Evolutionary conservation across 2,329 filamentous ascomycete genomes (phyloP), one percentile per base, ranked within the genome.

Genomic region (Clarireedia hainanense): DNA sequence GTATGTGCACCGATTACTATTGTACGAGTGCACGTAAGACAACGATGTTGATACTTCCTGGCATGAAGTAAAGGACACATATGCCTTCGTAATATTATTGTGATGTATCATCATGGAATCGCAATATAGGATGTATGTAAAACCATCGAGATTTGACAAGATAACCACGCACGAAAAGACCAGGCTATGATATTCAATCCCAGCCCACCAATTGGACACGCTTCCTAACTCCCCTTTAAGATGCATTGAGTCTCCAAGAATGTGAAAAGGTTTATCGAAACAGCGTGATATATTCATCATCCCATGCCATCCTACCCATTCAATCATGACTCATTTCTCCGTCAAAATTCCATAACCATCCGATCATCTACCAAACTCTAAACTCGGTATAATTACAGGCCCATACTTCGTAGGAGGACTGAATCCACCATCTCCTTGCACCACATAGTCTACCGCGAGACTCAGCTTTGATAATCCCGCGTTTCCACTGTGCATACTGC

Each of bases 391-490:
- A 72, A 97, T 91, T 15, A 99, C 94, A 10, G 94, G 94, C 0
- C 94, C 94, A 70, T 96, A 99, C 75, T 99, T 99, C 63, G 94
- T 91, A 48, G 94, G 89, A 61, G 81, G 79, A 40, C 83, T 87
- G 71, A 87, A 92, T 1, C 83, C 81, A 0, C 88, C 88, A 64
- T 96, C 92, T 1, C 89, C 91, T 72, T 99, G 94, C 23, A 99
- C 92, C 71, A 99, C 89, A 70, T 96, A 99, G 71, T 99, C 94
- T 2, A 95, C 89, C 1, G 92, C 94, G 46, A 99, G 74, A 72
- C 89, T 96, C 65, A 99, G 70, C 74, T 85, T 88, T 55, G 75
- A 77, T 56, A 84, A 64, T 2, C 81, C 75, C 39, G 73, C 48
- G 9, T 56, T 68, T 47, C 67, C 70, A 54, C 67, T 70, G 50